Conservation (phyloP, 768 basidiomycete genomes). For the Tricholoma matsutake region DNA sequence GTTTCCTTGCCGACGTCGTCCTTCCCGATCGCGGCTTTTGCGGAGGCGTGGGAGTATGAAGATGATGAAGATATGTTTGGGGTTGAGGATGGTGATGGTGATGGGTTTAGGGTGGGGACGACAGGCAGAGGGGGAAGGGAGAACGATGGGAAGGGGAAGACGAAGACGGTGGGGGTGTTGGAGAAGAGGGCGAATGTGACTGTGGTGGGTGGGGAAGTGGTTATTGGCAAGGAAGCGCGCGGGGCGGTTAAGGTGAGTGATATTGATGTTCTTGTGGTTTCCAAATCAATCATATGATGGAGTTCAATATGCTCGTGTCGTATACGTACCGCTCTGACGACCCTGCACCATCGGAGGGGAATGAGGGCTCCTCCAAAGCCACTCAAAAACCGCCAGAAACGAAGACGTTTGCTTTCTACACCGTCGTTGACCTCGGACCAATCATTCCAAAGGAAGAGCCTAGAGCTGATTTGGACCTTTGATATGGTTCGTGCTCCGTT, state of each 20-base stretch:
- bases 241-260: slow-evolving; percentile 74
- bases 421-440: slow-evolving; percentile 73
- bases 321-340: slow-evolving; percentile 96
- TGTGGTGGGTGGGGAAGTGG: slow-evolving; percentile 84
- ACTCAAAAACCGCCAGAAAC: slow-evolving; percentile 59
- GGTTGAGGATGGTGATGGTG: slow-evolving; percentile 65
- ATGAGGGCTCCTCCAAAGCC: slow-evolving; percentile 42
- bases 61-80: slow-evolving; percentile 92
- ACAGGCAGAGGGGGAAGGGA: slow-evolving; percentile 35
- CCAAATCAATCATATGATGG: neutral
- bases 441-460: slow-evolving; percentile 61
- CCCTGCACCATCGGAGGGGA: slow-evolving; percentile 60
- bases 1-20: slow-evolving; percentile 73
- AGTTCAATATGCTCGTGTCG: slow-evolving; percentile 91
- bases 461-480: slow-evolving; percentile 25
- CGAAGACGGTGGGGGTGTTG: slow-evolving; percentile 72
- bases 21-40: slow-evolving; percentile 86
- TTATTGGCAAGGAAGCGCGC: slow-evolving; percentile 73
- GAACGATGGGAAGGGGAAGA: slow-evolving; percentile 44
- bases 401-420: slow-evolving; percentile 90
- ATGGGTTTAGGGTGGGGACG: slow-evolving; percentile 36
- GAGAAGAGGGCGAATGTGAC: slow-evolving; percentile 91
- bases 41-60: slow-evolving; percentile 98
- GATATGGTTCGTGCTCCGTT: neutral
- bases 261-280: neutral